These are phyloP conservation scores for Aspergillus uvarum DNA, from an alignment of 2,329 filamentous ascomycete species.

Conservation along the genomic window DNA sequence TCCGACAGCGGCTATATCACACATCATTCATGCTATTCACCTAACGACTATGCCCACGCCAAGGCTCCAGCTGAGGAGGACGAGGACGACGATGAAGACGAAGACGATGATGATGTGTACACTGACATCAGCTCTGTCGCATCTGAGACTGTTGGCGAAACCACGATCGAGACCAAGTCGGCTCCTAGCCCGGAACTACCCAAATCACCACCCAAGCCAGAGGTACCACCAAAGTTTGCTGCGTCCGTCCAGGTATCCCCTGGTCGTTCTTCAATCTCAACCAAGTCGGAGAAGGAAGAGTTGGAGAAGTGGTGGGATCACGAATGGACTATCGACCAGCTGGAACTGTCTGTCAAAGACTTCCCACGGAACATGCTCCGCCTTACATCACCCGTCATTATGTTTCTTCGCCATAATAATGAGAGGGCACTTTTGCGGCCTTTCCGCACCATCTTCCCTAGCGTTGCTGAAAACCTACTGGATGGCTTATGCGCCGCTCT, in stretches of 20 bases:
- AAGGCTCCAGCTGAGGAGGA: slow-evolving; percentile 24
- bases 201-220: slow-evolving; percentile 20
- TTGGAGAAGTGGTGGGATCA: slow-evolving; percentile 38
- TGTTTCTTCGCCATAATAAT: slow-evolving; percentile 39
- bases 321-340: slow-evolving; percentile 42
- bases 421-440: slow-evolving; percentile 36
- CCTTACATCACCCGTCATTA: slow-evolving; percentile 41
- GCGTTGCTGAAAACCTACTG: slow-evolving; percentile 33
- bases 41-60: slow-evolving; percentile 17
- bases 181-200: slow-evolving; percentile 20
- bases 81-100: slow-evolving; percentile 24
- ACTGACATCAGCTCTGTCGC: slow-evolving; percentile 28
- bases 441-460: slow-evolving; percentile 39
- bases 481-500: slow-evolving; percentile 39
- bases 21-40: slow-evolving; percentile 29
- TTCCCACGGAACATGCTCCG: slow-evolving; percentile 37
- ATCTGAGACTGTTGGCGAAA: slow-evolving; percentile 29
- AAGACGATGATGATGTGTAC: slow-evolving; percentile 30
- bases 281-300: slow-evolving; percentile 28
- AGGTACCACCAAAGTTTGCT: slow-evolving; percentile 18
- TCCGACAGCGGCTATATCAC: slow-evolving; percentile 38
- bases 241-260: slow-evolving; percentile 19
- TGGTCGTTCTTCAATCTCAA: slow-evolving; percentile 23
- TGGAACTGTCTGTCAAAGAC: slow-evolving; percentile 39
- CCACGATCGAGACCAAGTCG: slow-evolving; percentile 24